Base-by-base conservation (phyloP, 192 early-diverging fungal genomes). In the Rhizophagus prolifer region DNA sequence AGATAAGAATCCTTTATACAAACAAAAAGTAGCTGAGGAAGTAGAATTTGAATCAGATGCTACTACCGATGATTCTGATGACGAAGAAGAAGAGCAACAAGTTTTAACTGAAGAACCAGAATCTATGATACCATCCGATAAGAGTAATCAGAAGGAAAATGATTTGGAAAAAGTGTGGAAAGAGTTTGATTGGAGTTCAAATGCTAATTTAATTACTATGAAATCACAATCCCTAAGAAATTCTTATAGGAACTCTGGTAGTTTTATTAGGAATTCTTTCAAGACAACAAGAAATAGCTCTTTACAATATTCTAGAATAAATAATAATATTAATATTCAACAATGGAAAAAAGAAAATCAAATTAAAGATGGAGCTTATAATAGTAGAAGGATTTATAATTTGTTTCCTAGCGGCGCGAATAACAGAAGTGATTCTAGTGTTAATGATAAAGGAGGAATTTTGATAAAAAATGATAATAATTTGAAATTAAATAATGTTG, bases 351-450 rank as follows among this genome's bases (percentile, higher is more conserved):
- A 54, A n/a, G 16, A 54, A 5, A 44, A 44, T 44, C 41, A 9
- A 44, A 44, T 2, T 1, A 19, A 54, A 54, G 50, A 21, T 54
- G 47, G 13, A 26, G 30, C 13, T 63, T 63, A 63, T 63, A 63
- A 63, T 63, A 30, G 25, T 63, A 63, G 61, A 63, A 63, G 25
- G 26, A 30, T 63, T 25, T 63, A 63, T 63, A 63, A 63, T 63
- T 21, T 5, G 12, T 2, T 9, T 30, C 2, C 41, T 44, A 9
- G 38, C 1, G 8, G 38, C 1, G 8, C 7, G 8, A 9, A 26
- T 62, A 13, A 28, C 30, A 63, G 7, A 30, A 28, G 61, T 28
- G 25, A 63, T 63, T 28, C 26, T 26, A 62, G 26, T 26, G n/a
- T 62, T 62, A 5, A 26, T 6, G 28, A 9, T 10, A 14, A 10